phyloP scores from a whole-genome alignment of 768 basidiomycete species.

The Boletus pseudo-olivaceus region DNA sequence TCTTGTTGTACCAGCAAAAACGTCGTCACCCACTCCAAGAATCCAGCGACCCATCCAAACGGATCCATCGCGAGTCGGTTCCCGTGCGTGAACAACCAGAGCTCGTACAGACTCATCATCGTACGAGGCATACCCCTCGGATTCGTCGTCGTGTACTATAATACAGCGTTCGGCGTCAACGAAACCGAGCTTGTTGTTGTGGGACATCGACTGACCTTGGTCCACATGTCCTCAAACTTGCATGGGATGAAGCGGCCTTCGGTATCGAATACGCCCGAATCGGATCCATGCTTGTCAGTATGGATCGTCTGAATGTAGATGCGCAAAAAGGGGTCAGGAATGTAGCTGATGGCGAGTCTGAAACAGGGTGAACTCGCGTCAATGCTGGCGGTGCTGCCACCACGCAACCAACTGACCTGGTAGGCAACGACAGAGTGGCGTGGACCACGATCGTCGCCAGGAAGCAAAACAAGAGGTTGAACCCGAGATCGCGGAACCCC shows the following conservation, averaged over 20 bases:
- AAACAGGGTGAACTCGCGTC: background rate
- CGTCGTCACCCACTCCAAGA: slow-evolving; percentile 38
- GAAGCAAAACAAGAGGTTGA: slow-evolving; percentile 36
- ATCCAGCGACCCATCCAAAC: slow-evolving; percentile 35
- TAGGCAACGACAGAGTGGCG: slow-evolving; percentile 34
- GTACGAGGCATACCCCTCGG: slow-evolving; percentile 15
- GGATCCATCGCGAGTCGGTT: slow-evolving; percentile 36
- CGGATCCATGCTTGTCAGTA: slow-evolving; percentile 41
- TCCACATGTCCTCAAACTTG: slow-evolving; percentile 44
- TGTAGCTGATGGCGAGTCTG: slow-evolving; percentile 20
- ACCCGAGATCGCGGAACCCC: slow-evolving; percentile 41
- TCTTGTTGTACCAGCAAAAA: slow-evolving; percentile 40
- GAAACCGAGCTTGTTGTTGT: no score
- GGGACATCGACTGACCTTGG: slow-evolving; percentile 28
- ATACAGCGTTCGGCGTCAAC: background rate
- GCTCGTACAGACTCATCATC: slow-evolving; percentile 27
- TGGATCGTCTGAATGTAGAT: slow-evolving; percentile 36
- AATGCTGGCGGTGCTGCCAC: background rate
- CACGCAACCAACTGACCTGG: slow-evolving; percentile 17
- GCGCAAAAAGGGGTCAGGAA: slow-evolving; percentile 43
- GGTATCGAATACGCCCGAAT: slow-evolving; percentile 40
- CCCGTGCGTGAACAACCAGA: slow-evolving; percentile 29
- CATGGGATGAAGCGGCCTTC: slow-evolving; percentile 41
- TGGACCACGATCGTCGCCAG: slow-evolving; percentile 36
- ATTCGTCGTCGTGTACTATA: slow-evolving; percentile 14